These are phyloP conservation scores for Lithohypha guttulata DNA, from an alignment of 2,329 filamentous ascomycete species.

Conservation along the genomic window DNA sequence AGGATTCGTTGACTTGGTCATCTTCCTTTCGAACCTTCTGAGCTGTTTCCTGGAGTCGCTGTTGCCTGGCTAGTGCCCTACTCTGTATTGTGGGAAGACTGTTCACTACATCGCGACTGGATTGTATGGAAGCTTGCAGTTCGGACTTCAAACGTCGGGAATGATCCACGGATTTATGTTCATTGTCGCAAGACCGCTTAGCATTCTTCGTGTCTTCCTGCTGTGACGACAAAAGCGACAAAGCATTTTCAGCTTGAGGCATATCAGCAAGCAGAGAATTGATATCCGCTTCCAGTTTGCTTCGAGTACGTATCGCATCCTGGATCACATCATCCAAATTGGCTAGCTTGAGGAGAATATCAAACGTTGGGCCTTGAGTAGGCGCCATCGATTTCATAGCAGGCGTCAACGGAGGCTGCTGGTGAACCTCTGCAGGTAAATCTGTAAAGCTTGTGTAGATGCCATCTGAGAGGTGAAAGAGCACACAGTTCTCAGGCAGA, in stretches of 20 bases:
- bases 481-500: slow-evolving; percentile 68
- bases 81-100: slow-evolving; percentile 10
- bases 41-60: background rate
- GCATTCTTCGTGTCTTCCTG: slow-evolving; percentile 8
- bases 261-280: slow-evolving; percentile 32
- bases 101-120: slow-evolving; percentile 14
- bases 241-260: slow-evolving; percentile 10
- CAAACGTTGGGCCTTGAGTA: slow-evolving; percentile 62
- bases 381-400: slow-evolving; percentile 11
- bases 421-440: slow-evolving; percentile 40
- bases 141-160: slow-evolving; percentile 30
- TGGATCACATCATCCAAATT: slow-evolving; percentile 86
- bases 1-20: slow-evolving; percentile 42
- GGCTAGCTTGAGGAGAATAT: slow-evolving; percentile 73
- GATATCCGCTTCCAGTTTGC: slow-evolving; percentile 67
- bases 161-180: slow-evolving; percentile 18
- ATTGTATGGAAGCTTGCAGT: slow-evolving; percentile 32
- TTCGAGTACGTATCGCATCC: slow-evolving; percentile 70
- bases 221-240: slow-evolving; percentile 2
- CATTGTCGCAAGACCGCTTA: slow-evolving; percentile 13
- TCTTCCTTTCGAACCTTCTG: slow-evolving; percentile 4
- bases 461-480: slow-evolving; percentile 79
- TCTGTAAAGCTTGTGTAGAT: slow-evolving; percentile 68
- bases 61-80: background rate
- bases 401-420: slow-evolving; percentile 22